Conservation (phyloP, 2,329 filamentous ascomycete genomes). For the Lachnellula arida region DNA sequence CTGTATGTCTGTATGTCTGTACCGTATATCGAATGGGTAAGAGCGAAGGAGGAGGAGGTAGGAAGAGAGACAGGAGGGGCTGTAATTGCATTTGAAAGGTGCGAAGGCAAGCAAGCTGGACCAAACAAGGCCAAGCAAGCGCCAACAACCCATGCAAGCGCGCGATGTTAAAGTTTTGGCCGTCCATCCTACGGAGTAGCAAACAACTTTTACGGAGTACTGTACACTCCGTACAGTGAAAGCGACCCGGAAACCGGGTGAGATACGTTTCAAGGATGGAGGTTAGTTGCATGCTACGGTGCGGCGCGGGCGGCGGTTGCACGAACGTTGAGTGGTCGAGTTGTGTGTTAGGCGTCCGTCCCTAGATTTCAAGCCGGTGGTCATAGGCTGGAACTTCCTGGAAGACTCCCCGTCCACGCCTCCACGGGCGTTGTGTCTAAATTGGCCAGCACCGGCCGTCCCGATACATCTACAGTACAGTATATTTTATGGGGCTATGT, state of each 20-base stretch:
- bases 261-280: background rate
- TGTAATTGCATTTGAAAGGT: background rate
- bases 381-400: background rate
- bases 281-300: background rate
- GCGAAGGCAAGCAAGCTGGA: background rate
- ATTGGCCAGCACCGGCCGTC: background rate
- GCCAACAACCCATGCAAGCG: background rate
- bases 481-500: background rate
- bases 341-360: too few species aligned
- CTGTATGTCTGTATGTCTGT: background rate
- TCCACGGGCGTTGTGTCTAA: background rate
- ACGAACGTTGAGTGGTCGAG: background rate
- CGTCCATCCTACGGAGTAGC: background rate
- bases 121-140: background rate
- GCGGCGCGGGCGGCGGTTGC: background rate
- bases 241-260: background rate
- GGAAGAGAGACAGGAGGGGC: background rate
- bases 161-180: background rate
- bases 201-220: background rate
- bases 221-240: too few species aligned
- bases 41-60: background rate
- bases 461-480: background rate
- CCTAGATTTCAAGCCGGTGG: background rate
- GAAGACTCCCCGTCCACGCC: background rate
- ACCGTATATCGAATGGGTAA: background rate